Percentiles rank a stretch among this genome's conserved stretches.
Conservation (phyloP, 495 filamentous ascomycete genomes). For the Lasiosphaeria miniovina region DNA sequence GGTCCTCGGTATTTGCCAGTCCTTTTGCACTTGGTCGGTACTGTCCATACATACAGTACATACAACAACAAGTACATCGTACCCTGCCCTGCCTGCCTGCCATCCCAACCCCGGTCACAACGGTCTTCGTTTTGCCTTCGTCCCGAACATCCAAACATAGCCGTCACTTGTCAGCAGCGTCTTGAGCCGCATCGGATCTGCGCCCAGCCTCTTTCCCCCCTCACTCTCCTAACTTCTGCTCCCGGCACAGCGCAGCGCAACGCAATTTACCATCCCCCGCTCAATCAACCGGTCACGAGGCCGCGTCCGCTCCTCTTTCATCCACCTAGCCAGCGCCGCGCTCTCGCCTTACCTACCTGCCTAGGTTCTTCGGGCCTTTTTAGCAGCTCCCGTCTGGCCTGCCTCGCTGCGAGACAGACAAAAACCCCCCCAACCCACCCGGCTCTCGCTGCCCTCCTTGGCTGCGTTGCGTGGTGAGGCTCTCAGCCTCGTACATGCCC, state of each 20-base stretch:
- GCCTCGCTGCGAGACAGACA: conserved; percentile 1
- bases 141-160: conserved; percentile 19
- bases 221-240: conserved; percentile 15
- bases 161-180: conserved; percentile 12
- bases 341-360: conserved; percentile 8
- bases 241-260: conserved; percentile 8
- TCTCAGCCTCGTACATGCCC: conserved; percentile 26
- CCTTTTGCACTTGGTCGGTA: background rate
- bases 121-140: conserved; percentile 15
- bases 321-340: conserved; percentile 13
- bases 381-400: conserved; percentile 18
- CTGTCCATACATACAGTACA: background rate
- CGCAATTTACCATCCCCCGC: conserved; percentile 31
- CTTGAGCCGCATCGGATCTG: conserved; percentile 28
- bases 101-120: conserved; percentile 9
- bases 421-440: conserved; percentile 7
- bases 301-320: conserved; percentile 27
- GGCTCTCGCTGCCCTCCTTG: conserved; percentile 19
- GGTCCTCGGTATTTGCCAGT: no score
- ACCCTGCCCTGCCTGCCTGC: conserved; percentile 1
- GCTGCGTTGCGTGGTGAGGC: conserved; percentile 24
- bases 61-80: background rate
- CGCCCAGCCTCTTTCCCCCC: conserved; percentile 16
- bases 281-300: conserved; percentile 34
- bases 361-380: conserved; percentile 11